These are phyloP conservation scores for Arthroderma sp. DNA, from an alignment of 2,329 filamentous ascomycete species.

Conservation along the genomic window DNA sequence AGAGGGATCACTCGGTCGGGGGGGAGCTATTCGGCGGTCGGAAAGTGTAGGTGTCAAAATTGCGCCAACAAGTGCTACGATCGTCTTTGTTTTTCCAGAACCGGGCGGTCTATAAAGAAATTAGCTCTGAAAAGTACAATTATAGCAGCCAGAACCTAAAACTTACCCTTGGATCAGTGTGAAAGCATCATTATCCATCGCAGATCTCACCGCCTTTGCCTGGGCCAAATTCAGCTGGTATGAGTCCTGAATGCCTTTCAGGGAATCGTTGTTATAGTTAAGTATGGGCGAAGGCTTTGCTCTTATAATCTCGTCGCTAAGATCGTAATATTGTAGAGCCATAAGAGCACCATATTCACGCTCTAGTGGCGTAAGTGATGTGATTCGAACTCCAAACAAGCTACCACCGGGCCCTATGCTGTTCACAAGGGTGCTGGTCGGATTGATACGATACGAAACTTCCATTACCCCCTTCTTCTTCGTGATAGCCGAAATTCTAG, in stretches of 20 bases:
- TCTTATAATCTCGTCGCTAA: slow-evolving; percentile 81
- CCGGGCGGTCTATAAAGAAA: slow-evolving; percentile 59
- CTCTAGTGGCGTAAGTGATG: slow-evolving; percentile 87
- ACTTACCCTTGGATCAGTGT: slow-evolving; percentile 79
- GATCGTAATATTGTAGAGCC: slow-evolving; percentile 86
- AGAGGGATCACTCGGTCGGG: slow-evolving; percentile 26
- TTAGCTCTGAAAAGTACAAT: slow-evolving; percentile 7
- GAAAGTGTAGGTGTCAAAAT: slow-evolving; percentile 52
- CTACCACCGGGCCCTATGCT: slow-evolving; percentile 56
- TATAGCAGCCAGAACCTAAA: neutral
- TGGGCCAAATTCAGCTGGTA: slow-evolving; percentile 83
- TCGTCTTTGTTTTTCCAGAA: slow-evolving; percentile 97
- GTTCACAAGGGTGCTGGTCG: slow-evolving; percentile 48
- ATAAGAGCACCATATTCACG: slow-evolving; percentile 87
- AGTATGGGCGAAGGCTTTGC: slow-evolving; percentile 84
- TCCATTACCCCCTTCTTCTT: slow-evolving; percentile 73
- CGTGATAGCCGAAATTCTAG: slow-evolving; percentile 65
- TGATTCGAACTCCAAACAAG: slow-evolving; percentile 67
- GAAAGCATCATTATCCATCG: slow-evolving; percentile 90
- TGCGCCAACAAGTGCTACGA: slow-evolving; percentile 87
- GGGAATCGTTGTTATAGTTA: slow-evolving; percentile 60
- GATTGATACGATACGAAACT: slow-evolving; percentile 71
- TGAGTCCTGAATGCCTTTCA: slow-evolving; percentile 56
- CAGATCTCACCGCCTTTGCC: slow-evolving; percentile 80
- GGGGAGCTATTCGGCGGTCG: slow-evolving; percentile 33